Evolutionary conservation across 306 rosid genomes (phyloP).

Genomic region (Dryas octopetala): DNA sequence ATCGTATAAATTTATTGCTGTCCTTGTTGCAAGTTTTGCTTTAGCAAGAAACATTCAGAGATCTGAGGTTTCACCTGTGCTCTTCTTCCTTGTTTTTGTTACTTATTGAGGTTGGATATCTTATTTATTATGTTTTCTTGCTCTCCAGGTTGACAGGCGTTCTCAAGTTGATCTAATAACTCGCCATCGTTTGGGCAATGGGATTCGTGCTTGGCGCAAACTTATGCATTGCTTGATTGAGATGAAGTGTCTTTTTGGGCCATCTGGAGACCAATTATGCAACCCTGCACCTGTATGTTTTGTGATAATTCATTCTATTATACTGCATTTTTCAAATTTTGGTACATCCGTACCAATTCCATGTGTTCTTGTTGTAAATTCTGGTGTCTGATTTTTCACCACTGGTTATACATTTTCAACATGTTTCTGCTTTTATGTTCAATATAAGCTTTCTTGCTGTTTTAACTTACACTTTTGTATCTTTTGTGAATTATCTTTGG

Average conservation of each 20-base stretch:
- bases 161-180: conserved; percentile 60
- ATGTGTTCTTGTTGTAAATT: not conserved
- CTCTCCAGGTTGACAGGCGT: conserved; percentile 85
- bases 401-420: not conserved
- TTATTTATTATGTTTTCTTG: conserved; percentile 31
- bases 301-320: conserved; percentile 19
- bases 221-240: conserved; percentile 78
- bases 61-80: conserved; percentile 71
- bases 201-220: conserved; percentile 88
- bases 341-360: not conserved
- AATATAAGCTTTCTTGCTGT: not conserved
- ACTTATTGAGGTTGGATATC: conserved; percentile 27
- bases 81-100: conserved; percentile 22
- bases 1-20: conserved; percentile 88
- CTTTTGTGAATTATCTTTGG: not conserved
- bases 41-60: conserved; percentile 93
- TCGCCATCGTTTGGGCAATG: conserved; percentile 61
- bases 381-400: not conserved
- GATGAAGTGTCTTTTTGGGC: conserved; percentile 89
- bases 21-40: conserved; percentile 96
- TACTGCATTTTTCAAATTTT: conserved; percentile 23
- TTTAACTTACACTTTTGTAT: not conserved
- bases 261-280: conserved; percentile 67
- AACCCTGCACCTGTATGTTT: conserved; percentile 72
- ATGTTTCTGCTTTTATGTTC: not conserved